Conservation (phyloP, 371 early-diverging fungal genomes). For the Rhizomucor pusillus region DNA sequence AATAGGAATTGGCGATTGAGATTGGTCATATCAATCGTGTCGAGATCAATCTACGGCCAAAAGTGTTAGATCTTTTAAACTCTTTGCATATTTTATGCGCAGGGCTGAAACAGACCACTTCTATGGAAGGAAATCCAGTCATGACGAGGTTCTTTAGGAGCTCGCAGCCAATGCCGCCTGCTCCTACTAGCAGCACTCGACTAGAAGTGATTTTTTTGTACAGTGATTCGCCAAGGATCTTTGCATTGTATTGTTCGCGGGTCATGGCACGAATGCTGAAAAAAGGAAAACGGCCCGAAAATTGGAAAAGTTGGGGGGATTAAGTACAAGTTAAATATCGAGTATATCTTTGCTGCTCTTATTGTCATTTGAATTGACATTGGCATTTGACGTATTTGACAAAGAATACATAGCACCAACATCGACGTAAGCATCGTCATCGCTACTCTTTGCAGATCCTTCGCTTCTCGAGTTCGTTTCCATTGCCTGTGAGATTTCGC, state of each 20-base stretch:
- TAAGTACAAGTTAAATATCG: constrained; percentile 1
- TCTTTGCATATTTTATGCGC: not conserved
- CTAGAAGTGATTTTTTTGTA: constrained; percentile 18
- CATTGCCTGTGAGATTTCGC: constrained; percentile 53
- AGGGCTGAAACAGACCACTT: constrained; percentile 53
- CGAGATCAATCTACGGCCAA: constrained; percentile 82
- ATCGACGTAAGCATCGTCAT: constrained; percentile 39
- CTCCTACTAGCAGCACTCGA: constrained; percentile 77
- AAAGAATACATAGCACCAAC: constrained; percentile 37
- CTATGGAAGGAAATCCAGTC: constrained; percentile 84
- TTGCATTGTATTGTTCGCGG: not conserved
- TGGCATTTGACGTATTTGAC: constrained; percentile 1
- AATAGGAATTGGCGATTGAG: constrained; percentile 99
- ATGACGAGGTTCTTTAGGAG: constrained; percentile 93
- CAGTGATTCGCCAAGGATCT: not conserved
- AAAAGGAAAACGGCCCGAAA: not conserved
- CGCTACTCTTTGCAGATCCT: constrained; percentile 4
- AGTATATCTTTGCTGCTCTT: not conserved
- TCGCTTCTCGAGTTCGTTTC: constrained; percentile 14
- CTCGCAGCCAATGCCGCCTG: constrained; percentile 99
- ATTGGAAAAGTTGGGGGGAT: not conserved
- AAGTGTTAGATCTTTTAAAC: not conserved
- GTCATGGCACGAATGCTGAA: not conserved
- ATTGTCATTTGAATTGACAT: not conserved
- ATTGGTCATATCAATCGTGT: constrained; percentile 98